A percentile compares a stretch with the other conserved stretches of the same genome.
phyloP scores from a whole-genome alignment of 495 filamentous ascomycete species.

The Lophiotrema nucula region DNA sequence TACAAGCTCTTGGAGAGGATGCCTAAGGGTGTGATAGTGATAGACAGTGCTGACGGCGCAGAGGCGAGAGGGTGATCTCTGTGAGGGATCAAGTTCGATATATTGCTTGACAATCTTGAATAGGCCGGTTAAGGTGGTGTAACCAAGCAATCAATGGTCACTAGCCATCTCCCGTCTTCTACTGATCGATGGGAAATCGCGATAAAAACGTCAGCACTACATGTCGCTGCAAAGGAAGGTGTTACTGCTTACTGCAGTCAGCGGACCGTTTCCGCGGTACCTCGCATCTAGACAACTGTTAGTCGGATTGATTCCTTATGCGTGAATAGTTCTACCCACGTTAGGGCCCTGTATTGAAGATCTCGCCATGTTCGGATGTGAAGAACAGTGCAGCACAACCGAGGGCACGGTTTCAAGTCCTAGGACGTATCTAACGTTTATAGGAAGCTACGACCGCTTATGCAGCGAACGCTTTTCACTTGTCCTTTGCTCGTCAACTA shows the following conservation, averaged over 20 bases:
- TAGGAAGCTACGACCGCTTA: neutral
- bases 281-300: neutral
- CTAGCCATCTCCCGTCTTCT: neutral
- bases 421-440: neutral
- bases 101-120: neutral
- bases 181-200: neutral
- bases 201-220: neutral
- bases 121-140: neutral
- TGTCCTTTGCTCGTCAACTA: no score
- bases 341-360: neutral
- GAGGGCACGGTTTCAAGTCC: slow-evolving; percentile 5
- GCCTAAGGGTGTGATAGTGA: no score
- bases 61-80: no score
- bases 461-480: neutral
- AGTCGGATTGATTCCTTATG: neutral
- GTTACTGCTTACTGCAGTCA: neutral
- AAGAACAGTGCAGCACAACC: neutral
- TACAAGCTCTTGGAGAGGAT: no score
- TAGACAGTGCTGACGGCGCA: no score
- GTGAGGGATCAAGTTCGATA: no score
- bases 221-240: neutral
- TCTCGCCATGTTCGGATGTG: neutral
- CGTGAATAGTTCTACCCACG: no score
- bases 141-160: neutral
- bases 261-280: neutral